These are phyloP conservation scores for Rhododendron molle DNA, from an alignment of 148 eudicot genomes.

Conservation along the genomic window DNA sequence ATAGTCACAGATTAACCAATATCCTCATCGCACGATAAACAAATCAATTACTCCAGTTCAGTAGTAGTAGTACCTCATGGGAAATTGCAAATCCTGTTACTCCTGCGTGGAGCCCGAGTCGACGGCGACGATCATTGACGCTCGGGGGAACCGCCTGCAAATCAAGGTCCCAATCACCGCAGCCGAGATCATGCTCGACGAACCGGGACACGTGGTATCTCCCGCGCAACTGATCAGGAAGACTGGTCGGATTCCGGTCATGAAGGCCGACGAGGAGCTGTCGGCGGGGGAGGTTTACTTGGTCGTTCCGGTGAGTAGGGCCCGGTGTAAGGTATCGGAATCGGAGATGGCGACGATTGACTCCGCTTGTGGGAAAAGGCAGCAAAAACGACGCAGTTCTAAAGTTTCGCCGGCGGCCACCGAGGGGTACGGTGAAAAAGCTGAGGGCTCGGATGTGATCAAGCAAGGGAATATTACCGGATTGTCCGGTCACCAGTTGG, in stretches of 20 bases:
- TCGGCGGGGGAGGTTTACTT: slow-evolving; percentile 28
- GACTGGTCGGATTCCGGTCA: slow-evolving; percentile 19
- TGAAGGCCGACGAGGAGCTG: slow-evolving; percentile 33
- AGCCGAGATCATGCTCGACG: slow-evolving; percentile 41
- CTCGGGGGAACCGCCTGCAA: neutral
- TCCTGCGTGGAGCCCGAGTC: neutral
- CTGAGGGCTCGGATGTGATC: neutral
- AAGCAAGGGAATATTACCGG: slow-evolving; percentile 12
- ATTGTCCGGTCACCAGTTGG: slow-evolving; percentile 12
- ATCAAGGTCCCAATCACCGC: slow-evolving; percentile 27
- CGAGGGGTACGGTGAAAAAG: slow-evolving; percentile 3
- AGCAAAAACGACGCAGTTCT: slow-evolving; percentile 15
- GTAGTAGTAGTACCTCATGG: neutral
- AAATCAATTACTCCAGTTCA: neutral
- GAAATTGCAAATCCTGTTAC: slow-evolving; percentile 9
- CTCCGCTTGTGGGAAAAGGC: slow-evolving; percentile 4
- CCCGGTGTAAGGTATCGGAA: slow-evolving; percentile 24
- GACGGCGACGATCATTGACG: slow-evolving; percentile 6
- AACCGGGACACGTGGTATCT: slow-evolving; percentile 29
- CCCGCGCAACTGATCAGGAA: slow-evolving; percentile 16
- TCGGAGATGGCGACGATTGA: slow-evolving; percentile 23
- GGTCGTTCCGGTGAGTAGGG: slow-evolving; percentile 29
- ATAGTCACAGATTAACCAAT: neutral
- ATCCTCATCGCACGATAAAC: neutral
- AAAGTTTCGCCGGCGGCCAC: slow-evolving; percentile 22